These are phyloP conservation scores for Talaromyces thailandensis DNA, from an alignment of 495 filamentous ascomycete species.

Conservation along the genomic window DNA sequence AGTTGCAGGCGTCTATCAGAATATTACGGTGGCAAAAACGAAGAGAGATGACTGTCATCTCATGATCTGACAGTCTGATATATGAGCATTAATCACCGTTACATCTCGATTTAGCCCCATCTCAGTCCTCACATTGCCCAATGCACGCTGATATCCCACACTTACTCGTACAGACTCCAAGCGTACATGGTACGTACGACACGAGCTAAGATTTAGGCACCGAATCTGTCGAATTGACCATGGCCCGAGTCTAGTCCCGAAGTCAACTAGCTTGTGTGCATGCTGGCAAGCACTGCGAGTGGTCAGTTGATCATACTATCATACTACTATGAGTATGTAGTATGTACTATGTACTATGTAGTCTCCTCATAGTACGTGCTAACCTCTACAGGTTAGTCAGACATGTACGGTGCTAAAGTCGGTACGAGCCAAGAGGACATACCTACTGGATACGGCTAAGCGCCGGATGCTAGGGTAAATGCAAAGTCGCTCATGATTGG, in stretches of 20 bases:
- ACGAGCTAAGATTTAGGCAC: not conserved
- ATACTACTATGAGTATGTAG: too few relatives aligned
- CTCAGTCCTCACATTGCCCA: not conserved
- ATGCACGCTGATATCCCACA: not conserved
- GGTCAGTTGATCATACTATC: not conserved
- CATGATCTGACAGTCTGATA: not conserved
- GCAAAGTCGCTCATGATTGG: not conserved
- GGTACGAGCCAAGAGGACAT: not conserved
- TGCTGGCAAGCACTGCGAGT: not conserved
- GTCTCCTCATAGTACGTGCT: too few relatives aligned
- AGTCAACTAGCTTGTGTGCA: not conserved
- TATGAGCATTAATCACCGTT: not conserved
- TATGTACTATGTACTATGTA: too few relatives aligned
- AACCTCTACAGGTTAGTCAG: not conserved
- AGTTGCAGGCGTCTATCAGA: not conserved
- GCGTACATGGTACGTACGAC: not conserved
- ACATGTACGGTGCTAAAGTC: conserved; percentile 1
- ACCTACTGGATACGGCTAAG: not conserved
- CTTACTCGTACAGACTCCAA: not conserved
- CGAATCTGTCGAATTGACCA: not conserved
- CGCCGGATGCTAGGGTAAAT: not conserved
- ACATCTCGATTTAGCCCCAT: not conserved
- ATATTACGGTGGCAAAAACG: not conserved
- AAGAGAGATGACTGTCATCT: not conserved
- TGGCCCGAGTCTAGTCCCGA: not conserved